phyloP scores from a whole-genome alignment of 1,284 basidiomycete genomes.

The Cryptococcus neoformans region DNA sequence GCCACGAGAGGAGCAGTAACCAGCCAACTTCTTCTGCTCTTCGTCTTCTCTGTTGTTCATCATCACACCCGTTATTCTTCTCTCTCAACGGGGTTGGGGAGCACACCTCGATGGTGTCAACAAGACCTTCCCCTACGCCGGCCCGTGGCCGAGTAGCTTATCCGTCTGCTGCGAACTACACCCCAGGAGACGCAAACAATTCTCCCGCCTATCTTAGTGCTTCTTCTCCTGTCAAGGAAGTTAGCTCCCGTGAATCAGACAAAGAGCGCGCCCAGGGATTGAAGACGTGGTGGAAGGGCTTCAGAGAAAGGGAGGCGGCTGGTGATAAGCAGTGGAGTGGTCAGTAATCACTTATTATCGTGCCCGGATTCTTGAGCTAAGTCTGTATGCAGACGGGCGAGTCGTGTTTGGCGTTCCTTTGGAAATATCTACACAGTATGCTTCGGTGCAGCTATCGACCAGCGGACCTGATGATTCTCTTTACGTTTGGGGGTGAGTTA shows the following conservation, averaged over 20 bases:
- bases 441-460: constrained; percentile 93
- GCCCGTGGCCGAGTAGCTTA: constrained; percentile 37
- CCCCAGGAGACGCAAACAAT: constrained; percentile 32
- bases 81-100: background rate
- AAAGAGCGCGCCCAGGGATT: constrained; percentile 52
- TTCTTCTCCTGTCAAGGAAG: constrained; percentile 18
- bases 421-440: constrained; percentile 76
- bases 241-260: constrained; percentile 25
- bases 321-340: background rate
- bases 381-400: constrained; percentile 1
- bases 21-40: no score
- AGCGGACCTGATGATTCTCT: constrained; percentile 74
- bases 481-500: constrained; percentile 68
- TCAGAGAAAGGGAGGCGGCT: constrained; percentile 57
- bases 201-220: constrained; percentile 20
- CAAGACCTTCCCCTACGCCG: constrained; percentile 38
- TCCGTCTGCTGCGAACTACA: constrained; percentile 36
- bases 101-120: constrained; percentile 33
- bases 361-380: background rate
- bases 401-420: constrained; percentile 83
- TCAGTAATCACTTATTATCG: background rate
- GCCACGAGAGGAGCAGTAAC: no score
- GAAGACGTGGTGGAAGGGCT: constrained; percentile 60
- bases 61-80: background rate
- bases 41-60: no score